Conservation (phyloP, 208 protist genomes). For the Vickermania spadyakhi region DNA sequence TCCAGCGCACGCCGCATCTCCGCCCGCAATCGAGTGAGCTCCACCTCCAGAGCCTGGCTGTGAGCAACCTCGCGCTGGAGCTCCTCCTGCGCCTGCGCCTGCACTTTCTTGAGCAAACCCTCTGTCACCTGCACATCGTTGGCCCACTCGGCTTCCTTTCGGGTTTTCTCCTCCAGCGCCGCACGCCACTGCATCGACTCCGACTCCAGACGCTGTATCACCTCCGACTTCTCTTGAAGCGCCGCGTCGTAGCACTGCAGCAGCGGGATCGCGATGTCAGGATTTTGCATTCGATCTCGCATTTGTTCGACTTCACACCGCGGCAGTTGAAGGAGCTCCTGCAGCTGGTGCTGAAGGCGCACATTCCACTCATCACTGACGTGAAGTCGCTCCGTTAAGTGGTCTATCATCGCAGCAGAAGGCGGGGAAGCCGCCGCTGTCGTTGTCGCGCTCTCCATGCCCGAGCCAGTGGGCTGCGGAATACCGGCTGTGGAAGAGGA, state of each 20-base stretch:
- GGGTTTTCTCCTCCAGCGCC: conserved; percentile 11
- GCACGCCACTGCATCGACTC: conserved; percentile 18
- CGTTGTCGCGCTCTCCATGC: no score
- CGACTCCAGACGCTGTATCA: conserved; percentile 23
- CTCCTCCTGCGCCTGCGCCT: conserved; percentile 22
- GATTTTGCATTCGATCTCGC: conserved; percentile 61
- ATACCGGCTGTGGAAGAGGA: no score
- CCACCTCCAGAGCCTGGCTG: conserved; percentile 15
- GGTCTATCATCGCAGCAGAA: not conserved
- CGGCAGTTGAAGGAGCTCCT: conserved; percentile 63
- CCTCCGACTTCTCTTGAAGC: conserved; percentile 59
- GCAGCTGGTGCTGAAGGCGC: conserved; percentile 57
- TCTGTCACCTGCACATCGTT: conserved; percentile 44
- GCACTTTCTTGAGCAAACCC: conserved; percentile 35
- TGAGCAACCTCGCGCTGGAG: conserved; percentile 13
- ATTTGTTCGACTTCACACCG: conserved; percentile 43
- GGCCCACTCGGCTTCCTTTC: conserved; percentile 25
- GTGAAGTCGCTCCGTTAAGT: conserved; percentile 45
- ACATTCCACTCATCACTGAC: conserved; percentile 79
- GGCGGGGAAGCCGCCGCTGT: no score
- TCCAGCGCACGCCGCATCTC: conserved; percentile 24
- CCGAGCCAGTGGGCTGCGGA: no score
- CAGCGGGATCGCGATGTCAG: conserved; percentile 74
- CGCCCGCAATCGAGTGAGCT: conserved; percentile 12
- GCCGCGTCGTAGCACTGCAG: conserved; percentile 82